Conservation (phyloP, 768 basidiomycete genomes). For the Coprinopsis marcescibilis region DNA sequence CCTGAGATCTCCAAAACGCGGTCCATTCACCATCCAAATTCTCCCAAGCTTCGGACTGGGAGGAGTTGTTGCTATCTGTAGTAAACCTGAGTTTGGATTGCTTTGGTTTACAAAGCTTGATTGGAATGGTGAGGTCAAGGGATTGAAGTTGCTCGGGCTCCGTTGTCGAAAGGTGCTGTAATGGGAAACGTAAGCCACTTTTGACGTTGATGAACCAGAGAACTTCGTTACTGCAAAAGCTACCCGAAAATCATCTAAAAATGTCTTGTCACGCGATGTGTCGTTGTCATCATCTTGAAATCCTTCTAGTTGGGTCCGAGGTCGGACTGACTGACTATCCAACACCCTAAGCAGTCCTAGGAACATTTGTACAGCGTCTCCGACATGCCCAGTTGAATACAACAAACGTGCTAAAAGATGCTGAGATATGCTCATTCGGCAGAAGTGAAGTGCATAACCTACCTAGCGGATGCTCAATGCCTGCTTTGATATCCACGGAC, state of each 20-base stretch:
- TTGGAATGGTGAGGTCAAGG: slow-evolving; percentile 52
- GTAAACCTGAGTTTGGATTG: slow-evolving; percentile 55
- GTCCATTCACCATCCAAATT: slow-evolving; percentile 62
- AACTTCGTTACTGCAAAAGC: slow-evolving; percentile 68
- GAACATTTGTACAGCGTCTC: slow-evolving; percentile 73
- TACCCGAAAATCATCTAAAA: slow-evolving; percentile 82
- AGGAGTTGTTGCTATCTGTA: slow-evolving; percentile 41
- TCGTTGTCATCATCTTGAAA: slow-evolving; percentile 15
- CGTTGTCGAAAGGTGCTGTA: slow-evolving; percentile 68
- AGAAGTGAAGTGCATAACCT: slow-evolving; percentile 10
- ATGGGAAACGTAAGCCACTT: not conserved
- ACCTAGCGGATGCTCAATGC: slow-evolving; percentile 80
- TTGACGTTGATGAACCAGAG: not conserved
- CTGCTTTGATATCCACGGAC: slow-evolving; percentile 61
- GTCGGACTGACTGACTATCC: slow-evolving; percentile 12
- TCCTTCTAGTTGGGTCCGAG: slow-evolving; percentile 5
- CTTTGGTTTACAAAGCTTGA: slow-evolving; percentile 56
- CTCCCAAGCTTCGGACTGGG: slow-evolving; percentile 50
- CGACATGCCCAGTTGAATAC: slow-evolving; percentile 85
- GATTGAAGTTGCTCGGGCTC: slow-evolving; percentile 38
- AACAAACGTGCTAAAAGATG: slow-evolving; percentile 61
- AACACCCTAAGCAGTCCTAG: slow-evolving; percentile 60
- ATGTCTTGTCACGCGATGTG: slow-evolving; percentile 54
- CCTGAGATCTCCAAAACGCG: slow-evolving; percentile 48
- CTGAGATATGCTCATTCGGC: not conserved